These are phyloP conservation scores for Populus tremula DNA, from an alignment of 345 rosid species.

Conservation along the genomic window DNA sequence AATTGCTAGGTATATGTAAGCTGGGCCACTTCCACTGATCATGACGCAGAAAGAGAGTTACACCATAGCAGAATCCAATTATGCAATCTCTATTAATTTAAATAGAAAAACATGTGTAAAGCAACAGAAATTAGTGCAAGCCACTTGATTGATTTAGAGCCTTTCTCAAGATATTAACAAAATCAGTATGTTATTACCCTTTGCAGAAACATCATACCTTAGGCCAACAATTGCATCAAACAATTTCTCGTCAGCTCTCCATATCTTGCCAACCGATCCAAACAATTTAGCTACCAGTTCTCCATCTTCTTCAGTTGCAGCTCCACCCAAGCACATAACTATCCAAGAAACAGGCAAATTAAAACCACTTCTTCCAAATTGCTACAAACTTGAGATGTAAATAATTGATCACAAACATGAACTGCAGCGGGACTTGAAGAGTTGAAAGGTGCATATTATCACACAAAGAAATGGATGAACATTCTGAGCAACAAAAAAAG, in stretches of 20 bases:
- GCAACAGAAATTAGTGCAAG: not conserved
- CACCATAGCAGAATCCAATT: not conserved
- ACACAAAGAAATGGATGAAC: not conserved
- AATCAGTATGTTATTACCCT: not conserved
- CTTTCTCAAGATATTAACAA: not conserved
- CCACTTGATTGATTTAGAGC: not conserved
- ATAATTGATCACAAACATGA: constrained; percentile 3
- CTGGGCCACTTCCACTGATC: constrained; percentile 92
- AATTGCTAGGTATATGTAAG: constrained; percentile 77
- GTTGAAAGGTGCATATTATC: not conserved
- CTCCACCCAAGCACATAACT: constrained; percentile 82
- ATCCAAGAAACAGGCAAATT: constrained; percentile 4
- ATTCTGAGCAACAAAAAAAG: not conserved
- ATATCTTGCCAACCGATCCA: constrained; percentile 77
- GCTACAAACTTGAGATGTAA: not conserved
- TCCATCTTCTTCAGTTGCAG: constrained; percentile 75
- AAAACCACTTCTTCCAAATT: constrained; percentile 8
- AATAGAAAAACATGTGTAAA: not conserved
- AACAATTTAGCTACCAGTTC: constrained; percentile 64
- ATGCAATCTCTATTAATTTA: not conserved
- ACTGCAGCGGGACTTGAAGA: not conserved
- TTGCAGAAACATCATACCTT: constrained; percentile 46
- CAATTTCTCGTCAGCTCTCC: constrained; percentile 79
- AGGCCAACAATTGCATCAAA: constrained; percentile 93
- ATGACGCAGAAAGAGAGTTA: constrained; percentile 12